Evolutionary conservation across 805 yeast species (phyloP), one percentile per base, ranked within the genome.

Genomic region (Candida insectorum): DNA sequence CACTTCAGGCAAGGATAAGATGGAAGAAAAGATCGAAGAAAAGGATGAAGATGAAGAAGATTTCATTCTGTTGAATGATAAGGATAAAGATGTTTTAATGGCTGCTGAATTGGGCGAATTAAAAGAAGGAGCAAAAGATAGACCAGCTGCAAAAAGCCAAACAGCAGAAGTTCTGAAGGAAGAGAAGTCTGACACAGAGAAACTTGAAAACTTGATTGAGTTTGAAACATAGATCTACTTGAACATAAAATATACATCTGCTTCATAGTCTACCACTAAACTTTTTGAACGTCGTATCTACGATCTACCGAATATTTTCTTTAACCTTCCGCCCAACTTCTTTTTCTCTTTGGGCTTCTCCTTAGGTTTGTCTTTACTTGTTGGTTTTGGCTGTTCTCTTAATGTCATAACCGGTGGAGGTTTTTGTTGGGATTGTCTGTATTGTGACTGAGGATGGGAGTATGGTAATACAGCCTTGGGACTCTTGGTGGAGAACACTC

Each of bases 41-140:
- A 73, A 63, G 30, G 45, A 65, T 20, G 77, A 73, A 37, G 73
- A 68, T 37, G 75, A 68, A 37, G 62, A 66, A 30, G 60, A 66
- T 6, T 54, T 56, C 13, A 60, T 60, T 21, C 55, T 67, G 4
- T 58, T 65, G 7, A 64, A 63, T 36, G 69, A 62, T 23, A 58
- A 54, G 18, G 77, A 71, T 39, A 67, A 65, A 41, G 79, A 73
- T 40, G 48, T 71, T 14, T 46, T 75, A 15, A 56, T 73, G 17
- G 77, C 74, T 10, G 67, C 75, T 3, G 80, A 73, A 36, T 67
- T 72, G 2, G 71, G 65, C 22, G 47, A 33, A 14, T 22, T 37
- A 15, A 35, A 39, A 24, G 26, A 21, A 11, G 23, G 8, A 20
- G 10, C 23, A 8, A 11, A 20, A 8, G 23, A 11, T 20, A 20